These are phyloP conservation scores for Chlamydomonas reinhardtii DNA, from an alignment of 163 green algal genomes.

Conservation along the genomic window DNA sequence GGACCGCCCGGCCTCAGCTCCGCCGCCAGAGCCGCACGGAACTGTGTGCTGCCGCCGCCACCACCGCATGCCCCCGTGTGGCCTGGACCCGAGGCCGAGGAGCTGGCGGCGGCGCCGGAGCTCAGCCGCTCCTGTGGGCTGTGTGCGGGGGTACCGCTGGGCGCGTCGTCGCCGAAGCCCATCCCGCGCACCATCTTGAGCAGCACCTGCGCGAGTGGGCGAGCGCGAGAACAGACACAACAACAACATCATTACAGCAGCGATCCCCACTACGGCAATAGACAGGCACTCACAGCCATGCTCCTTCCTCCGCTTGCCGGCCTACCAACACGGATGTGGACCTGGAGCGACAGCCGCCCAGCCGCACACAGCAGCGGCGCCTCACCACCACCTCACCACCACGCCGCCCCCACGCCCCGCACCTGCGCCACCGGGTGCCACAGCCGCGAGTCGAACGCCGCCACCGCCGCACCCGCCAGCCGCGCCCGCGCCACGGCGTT, in stretches of 20 bases:
- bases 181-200: conserved; percentile 25
- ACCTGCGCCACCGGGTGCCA: conserved; percentile 81
- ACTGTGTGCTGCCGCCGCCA: conserved; percentile 9
- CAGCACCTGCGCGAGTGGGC: not conserved
- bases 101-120: too few species aligned
- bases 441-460: conserved; percentile 75
- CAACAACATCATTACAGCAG: too few species aligned
- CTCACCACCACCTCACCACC: too few species aligned
- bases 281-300: too few species aligned
- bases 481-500: conserved; percentile 62
- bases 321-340: too few species aligned
- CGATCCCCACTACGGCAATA: too few species aligned
- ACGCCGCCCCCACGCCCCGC: not conserved
- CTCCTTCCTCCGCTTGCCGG: too few species aligned
- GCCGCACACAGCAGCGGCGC: too few species aligned
- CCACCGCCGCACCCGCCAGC: conserved; percentile 74
- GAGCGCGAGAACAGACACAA: not conserved
- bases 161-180: conserved; percentile 26
- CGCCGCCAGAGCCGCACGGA: conserved; percentile 7
- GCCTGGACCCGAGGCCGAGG: not conserved
- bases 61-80: not conserved
- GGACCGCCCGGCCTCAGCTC: not conserved
- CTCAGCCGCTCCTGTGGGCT: not conserved
- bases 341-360: too few species aligned
- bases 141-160: too few species aligned